phyloP scores from a whole-genome alignment of 2,329 filamentous ascomycete genomes.

The Rhinocladiella mackenziei region DNA sequence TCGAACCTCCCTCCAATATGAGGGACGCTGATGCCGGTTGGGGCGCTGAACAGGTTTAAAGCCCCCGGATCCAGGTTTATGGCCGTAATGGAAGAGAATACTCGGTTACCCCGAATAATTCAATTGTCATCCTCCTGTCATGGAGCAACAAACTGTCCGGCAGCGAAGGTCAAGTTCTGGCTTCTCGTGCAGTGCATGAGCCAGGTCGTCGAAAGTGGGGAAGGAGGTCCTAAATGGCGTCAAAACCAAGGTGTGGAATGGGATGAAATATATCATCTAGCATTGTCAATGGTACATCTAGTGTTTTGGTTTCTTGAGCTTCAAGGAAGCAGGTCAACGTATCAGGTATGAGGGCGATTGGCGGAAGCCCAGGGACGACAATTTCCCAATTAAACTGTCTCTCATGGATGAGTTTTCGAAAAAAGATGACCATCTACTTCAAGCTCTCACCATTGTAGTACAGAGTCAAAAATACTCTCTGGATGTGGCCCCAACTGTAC shows the following conservation, averaged over 20 bases:
- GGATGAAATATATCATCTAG: background rate
- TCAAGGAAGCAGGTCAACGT: background rate
- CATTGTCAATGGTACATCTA: slow-evolving; percentile 1
- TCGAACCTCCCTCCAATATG: slow-evolving; percentile 78
- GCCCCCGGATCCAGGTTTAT: background rate
- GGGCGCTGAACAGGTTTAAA: slow-evolving; percentile 13
- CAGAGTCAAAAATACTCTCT: no score
- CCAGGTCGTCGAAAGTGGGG: background rate
- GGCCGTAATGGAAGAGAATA: background rate
- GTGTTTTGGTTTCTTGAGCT: background rate
- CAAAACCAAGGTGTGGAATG: background rate
- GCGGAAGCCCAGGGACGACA: no score
- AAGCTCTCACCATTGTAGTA: no score
- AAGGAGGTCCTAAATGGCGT: background rate
- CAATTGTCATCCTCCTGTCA: no score
- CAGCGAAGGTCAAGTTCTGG: background rate
- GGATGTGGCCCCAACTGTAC: no score
- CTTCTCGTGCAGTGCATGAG: no score
- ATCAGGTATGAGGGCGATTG: no score
- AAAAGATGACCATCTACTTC: no score
- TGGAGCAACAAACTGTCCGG: no score
- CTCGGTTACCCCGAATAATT: no score
- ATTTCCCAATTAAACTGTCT: no score
- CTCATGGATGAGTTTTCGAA: no score
- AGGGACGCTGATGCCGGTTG: slow-evolving; percentile 59